phyloP scores from a whole-genome alignment of 2,329 filamentous ascomycete genomes.

The Aspergillus tanneri region DNA sequence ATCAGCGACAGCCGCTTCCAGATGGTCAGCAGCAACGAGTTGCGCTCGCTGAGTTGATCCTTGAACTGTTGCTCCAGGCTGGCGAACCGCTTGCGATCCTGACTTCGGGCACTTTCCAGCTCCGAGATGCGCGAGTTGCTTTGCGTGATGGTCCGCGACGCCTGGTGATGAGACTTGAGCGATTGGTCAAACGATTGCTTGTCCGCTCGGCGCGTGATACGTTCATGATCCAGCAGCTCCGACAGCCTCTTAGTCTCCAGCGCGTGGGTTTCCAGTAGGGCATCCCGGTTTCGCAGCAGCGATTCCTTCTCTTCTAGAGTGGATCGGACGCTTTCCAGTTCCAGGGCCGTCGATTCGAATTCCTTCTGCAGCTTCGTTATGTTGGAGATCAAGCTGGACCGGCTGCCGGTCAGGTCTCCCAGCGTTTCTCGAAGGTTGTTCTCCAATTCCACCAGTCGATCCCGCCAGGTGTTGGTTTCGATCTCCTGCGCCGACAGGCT shows the following conservation, averaged over 20 bases:
- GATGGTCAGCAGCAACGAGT: conserved; percentile 79
- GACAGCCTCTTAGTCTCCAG: conserved; percentile 81
- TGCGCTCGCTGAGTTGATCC: conserved; percentile 85
- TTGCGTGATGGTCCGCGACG: conserved; percentile 78
- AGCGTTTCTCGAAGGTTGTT: conserved; percentile 82
- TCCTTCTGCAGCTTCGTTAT: conserved; percentile 86
- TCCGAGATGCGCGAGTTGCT: conserved; percentile 83
- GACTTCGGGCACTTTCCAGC: conserved; percentile 73
- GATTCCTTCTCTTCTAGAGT: conserved; percentile 86
- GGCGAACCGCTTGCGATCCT: conserved; percentile 74
- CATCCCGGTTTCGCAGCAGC: conserved; percentile 83
- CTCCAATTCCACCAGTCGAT: conserved; percentile 85
- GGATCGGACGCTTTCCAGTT: conserved; percentile 75
- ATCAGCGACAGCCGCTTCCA: conserved; percentile 86
- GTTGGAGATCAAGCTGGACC: conserved; percentile 79
- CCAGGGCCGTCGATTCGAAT: conserved; percentile 77
- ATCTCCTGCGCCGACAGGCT: conserved; percentile 79
- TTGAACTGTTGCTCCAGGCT: conserved; percentile 76
- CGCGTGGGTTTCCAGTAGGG: conserved; percentile 81
- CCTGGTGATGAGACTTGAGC: conserved; percentile 82
- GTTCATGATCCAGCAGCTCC: conserved; percentile 89
- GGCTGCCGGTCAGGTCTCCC: conserved; percentile 81
- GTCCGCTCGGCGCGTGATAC: conserved; percentile 78
- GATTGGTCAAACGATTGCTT: conserved; percentile 85
- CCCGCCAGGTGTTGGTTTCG: conserved; percentile 87